These are phyloP conservation scores for Flaveria sonorensis DNA, from an alignment of 129 eudicot species.

Conservation along the genomic window DNA sequence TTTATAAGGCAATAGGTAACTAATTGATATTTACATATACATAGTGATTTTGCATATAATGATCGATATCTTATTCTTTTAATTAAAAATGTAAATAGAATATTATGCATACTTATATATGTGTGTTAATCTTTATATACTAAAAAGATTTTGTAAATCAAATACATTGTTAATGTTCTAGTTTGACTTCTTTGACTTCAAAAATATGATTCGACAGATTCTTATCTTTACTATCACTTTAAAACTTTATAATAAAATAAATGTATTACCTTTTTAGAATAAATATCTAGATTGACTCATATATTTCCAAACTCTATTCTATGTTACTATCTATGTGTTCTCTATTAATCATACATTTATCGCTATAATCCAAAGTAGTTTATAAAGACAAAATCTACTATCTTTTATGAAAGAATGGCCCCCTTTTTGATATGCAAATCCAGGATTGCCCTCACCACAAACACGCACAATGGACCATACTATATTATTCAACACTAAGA, in stretches of 20 bases:
- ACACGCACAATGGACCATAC: conserved; percentile 38
- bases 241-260: neutral
- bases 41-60: neutral
- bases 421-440: conserved; percentile 39
- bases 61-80: neutral
- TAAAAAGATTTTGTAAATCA: neutral
- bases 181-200: conserved; percentile 14
- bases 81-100: too few relatives aligned
- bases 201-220: neutral
- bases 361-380: conserved; percentile 2
- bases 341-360: conserved; percentile 8
- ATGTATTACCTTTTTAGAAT: neutral
- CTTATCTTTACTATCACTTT: neutral
- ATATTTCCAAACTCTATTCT: neutral
- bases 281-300: conserved; percentile 8
- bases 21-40: neutral
- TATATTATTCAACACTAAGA: neutral
- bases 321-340: neutral
- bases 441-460: conserved; percentile 38
- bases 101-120: neutral
- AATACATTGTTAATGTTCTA: neutral
- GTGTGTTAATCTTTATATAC: neutral
- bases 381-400: conserved; percentile 28
- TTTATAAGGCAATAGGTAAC: neutral
- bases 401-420: conserved; percentile 32